A percentile compares a stretch with the other conserved stretches of the same genome.
phyloP scores from a whole-genome alignment of 352 stramenopile species.

The Phytophthora melonis region DNA sequence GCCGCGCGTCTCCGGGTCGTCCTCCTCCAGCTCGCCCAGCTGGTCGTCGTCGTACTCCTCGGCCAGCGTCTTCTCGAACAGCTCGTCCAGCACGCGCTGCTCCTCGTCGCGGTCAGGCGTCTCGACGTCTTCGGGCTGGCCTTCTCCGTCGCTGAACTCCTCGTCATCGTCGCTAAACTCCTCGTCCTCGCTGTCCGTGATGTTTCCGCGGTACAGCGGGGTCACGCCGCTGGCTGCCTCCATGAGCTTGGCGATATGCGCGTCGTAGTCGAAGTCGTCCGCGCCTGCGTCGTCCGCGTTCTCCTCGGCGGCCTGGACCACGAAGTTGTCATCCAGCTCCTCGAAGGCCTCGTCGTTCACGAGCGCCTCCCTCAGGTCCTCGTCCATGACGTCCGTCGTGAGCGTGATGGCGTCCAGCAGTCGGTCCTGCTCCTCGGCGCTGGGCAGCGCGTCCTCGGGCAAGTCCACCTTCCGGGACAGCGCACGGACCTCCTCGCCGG shows the following conservation, averaged over 20 bases:
- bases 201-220: slow-evolving; percentile 68
- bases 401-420: slow-evolving; percentile 86
- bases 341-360: slow-evolving; percentile 88
- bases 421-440: slow-evolving; percentile 74
- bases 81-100: slow-evolving; percentile 88
- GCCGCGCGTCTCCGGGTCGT: slow-evolving; percentile 76
- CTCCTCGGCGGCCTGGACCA: slow-evolving; percentile 77
- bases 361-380: slow-evolving; percentile 86
- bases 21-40: slow-evolving; percentile 80
- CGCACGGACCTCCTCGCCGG: slow-evolving; percentile 52
- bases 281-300: slow-evolving; percentile 36
- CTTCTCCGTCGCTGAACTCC: slow-evolving; percentile 47
- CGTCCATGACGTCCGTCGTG: slow-evolving; percentile 89
- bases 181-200: slow-evolving; percentile 84
- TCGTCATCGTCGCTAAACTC: slow-evolving; percentile 89
- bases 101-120: slow-evolving; percentile 69
- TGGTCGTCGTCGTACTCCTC: slow-evolving; percentile 89
- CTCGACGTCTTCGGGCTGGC: slow-evolving; percentile 45
- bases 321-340: slow-evolving; percentile 93
- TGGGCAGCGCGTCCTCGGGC: slow-evolving; percentile 74
- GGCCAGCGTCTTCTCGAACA: slow-evolving; percentile 85
- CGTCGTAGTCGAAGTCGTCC: slow-evolving; percentile 93
- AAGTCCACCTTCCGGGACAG: slow-evolving; percentile 72
- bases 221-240: slow-evolving; percentile 78
- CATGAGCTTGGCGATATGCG: slow-evolving; percentile 94